These are phyloP conservation scores for Botrytis pseudocinerea DNA, from an alignment of 2,329 filamentous ascomycete genomes.

Conservation along the genomic window DNA sequence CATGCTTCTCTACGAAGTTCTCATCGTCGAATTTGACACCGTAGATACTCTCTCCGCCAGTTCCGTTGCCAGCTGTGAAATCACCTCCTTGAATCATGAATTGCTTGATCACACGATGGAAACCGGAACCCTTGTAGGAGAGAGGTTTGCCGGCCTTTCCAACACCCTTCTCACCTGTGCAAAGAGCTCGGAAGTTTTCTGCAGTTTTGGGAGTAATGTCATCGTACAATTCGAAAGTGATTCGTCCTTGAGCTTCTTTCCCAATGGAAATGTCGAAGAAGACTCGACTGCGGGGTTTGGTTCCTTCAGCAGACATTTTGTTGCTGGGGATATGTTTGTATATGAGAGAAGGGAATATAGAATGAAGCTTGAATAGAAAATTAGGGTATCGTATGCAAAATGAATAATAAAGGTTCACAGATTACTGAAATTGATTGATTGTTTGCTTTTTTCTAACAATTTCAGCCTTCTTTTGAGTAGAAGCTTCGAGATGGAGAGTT, in stretches of 20 bases:
- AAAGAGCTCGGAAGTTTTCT: conserved; percentile 93
- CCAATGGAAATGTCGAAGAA: conserved; percentile 93
- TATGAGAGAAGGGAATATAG: not conserved
- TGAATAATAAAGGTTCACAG: not conserved
- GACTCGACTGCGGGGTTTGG: conserved; percentile 60
- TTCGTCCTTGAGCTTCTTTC: conserved; percentile 68
- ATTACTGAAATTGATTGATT: not conserved
- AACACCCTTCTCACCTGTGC: conserved; percentile 89
- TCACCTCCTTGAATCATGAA: conserved; percentile 99
- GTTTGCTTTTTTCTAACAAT: conserved; percentile 7
- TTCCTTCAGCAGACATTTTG: conserved; percentile 45
- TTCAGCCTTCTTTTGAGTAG: conserved; percentile 19
- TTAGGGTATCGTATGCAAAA: not conserved
- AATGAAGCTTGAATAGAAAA: not conserved
- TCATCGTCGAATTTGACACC: conserved; percentile 97
- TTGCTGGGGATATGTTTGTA: conserved; percentile 27
- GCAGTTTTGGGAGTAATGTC: conserved; percentile 88
- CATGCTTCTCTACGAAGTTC: conserved; percentile 90
- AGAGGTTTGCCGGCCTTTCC: conserved; percentile 82
- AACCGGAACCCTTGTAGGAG: conserved; percentile 88
- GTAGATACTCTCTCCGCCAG: conserved; percentile 95
- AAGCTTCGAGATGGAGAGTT: conserved; percentile 22
- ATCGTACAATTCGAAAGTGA: conserved; percentile 81
- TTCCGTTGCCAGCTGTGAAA: conserved; percentile 92
- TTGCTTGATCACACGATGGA: conserved; percentile 96